A percentile compares a stretch with the other conserved stretches of the same genome.
Conservation (phyloP, 2,329 filamentous ascomycete genomes). For the Tolypocladium tundrense region DNA sequence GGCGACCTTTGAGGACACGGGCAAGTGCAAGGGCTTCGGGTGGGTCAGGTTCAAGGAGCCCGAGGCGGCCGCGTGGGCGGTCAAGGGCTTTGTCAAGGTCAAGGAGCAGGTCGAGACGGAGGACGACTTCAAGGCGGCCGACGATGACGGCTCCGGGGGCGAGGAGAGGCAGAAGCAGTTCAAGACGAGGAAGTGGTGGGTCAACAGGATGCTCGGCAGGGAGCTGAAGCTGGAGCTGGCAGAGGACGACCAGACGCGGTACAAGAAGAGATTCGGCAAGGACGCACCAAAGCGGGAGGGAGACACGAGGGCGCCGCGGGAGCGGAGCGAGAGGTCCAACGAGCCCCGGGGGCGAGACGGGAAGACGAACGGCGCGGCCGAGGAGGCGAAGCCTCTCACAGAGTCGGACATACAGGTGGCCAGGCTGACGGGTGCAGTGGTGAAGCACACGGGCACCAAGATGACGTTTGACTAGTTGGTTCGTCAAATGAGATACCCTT, state of each 20-base stretch:
- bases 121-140: constrained; percentile 45
- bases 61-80: constrained; percentile 56
- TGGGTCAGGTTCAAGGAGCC: constrained; percentile 87
- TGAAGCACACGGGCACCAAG: constrained; percentile 71
- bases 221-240: constrained; percentile 84
- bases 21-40: constrained; percentile 95
- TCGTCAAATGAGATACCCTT: neutral
- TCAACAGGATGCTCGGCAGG: constrained; percentile 73
- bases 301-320: constrained; percentile 17
- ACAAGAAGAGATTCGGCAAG: constrained; percentile 90
- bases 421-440: constrained; percentile 68
- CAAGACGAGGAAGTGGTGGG: constrained; percentile 65
- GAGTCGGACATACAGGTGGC: constrained; percentile 41
- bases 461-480: constrained; percentile 63
- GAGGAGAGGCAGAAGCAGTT: constrained; percentile 36
- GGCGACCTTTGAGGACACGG: constrained; percentile 90
- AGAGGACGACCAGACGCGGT: constrained; percentile 78
- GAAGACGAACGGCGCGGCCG: constrained; percentile 7
- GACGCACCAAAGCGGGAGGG: constrained; percentile 33
- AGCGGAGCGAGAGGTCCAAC: constrained; percentile 26
- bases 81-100: constrained; percentile 71
- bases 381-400: constrained; percentile 27
- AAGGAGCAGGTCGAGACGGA: constrained; percentile 54
- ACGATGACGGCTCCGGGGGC: constrained; percentile 28
- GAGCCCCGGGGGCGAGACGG: constrained; percentile 4